These are phyloP conservation scores for Alternaria angustiovoidea DNA, from an alignment of 2,329 filamentous ascomycete species.

Conservation along the genomic window DNA sequence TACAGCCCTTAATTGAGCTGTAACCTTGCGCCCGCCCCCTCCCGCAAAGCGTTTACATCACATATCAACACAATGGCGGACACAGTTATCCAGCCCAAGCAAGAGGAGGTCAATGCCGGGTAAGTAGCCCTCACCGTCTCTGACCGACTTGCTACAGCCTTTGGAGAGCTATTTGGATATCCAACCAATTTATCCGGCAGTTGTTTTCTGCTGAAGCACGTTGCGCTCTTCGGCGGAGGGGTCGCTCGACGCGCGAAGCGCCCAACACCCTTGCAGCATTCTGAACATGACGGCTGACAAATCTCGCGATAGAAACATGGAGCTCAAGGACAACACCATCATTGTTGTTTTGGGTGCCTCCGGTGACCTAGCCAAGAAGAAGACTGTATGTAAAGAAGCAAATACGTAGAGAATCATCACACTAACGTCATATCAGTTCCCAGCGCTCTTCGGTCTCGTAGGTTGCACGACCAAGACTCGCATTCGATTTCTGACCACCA, in stretches of 20 bases:
- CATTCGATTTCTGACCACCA: slow-evolving; percentile 28
- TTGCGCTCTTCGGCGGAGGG: slow-evolving; percentile 14
- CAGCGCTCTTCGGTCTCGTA: slow-evolving; percentile 95
- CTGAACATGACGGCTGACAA: slow-evolving; percentile 39
- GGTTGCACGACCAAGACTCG: slow-evolving; percentile 55
- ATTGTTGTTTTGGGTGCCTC: slow-evolving; percentile 97
- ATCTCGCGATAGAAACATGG: slow-evolving; percentile 71
- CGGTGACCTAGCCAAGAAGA: slow-evolving; percentile 98
- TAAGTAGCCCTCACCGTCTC: slow-evolving; percentile 42
- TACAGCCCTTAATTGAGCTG: slow-evolving; percentile 34
- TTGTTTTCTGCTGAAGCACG: not conserved
- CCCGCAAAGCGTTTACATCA: slow-evolving; percentile 29
- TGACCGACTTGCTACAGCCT: not conserved
- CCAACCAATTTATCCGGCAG: slow-evolving; percentile 14
- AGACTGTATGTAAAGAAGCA: slow-evolving; percentile 74
- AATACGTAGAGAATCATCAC: slow-evolving; percentile 5
- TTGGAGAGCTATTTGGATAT: not conserved
- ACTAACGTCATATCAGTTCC: slow-evolving; percentile 71
- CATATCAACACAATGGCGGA: slow-evolving; percentile 52
- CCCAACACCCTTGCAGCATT: slow-evolving; percentile 6
- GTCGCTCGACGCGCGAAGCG: slow-evolving; percentile 18
- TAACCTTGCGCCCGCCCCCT: slow-evolving; percentile 29
- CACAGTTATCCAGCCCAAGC: slow-evolving; percentile 57
- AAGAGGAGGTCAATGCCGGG: slow-evolving; percentile 56
- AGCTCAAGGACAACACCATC: slow-evolving; percentile 98